These are phyloP conservation scores for Naematelia aurantialba DNA, from an alignment of 768 basidiomycete genomes.

Conservation along the genomic window DNA sequence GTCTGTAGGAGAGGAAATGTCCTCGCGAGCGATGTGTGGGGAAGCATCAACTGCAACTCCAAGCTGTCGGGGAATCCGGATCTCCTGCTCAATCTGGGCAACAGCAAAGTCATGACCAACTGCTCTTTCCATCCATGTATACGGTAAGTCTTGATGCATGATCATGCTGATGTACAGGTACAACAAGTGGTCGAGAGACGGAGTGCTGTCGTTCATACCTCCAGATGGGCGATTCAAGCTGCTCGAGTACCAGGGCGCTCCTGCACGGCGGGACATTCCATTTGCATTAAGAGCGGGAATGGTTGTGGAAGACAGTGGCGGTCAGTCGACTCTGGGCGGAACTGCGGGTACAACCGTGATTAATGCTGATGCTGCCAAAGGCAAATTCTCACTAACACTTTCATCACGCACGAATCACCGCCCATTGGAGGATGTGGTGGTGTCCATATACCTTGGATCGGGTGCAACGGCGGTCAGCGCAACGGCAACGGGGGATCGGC, in stretches of 20 bases:
- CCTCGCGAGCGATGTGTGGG: constrained; percentile 66
- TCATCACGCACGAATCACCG: constrained; percentile 49
- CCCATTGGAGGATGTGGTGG: constrained; percentile 65
- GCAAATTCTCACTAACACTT: constrained; percentile 47
- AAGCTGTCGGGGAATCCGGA: constrained; percentile 84
- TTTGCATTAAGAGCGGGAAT: background rate
- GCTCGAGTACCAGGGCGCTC: constrained; percentile 71
- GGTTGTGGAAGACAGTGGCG: constrained; percentile 50
- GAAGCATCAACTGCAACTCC: constrained; percentile 71
- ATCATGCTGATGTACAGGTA: constrained; percentile 55
- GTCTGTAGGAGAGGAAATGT: constrained; percentile 62
- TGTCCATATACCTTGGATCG: constrained; percentile 72
- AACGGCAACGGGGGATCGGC: constrained; percentile 54
- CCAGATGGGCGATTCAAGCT: constrained; percentile 85
- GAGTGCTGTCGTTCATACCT: constrained; percentile 80
- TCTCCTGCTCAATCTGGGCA: constrained; percentile 69
- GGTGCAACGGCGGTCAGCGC: constrained; percentile 71
- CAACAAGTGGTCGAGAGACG: constrained; percentile 72
- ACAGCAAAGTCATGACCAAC: constrained; percentile 68
- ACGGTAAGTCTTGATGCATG: constrained; percentile 57
- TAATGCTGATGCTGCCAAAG: constrained; percentile 19
- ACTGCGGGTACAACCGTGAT: constrained; percentile 54
- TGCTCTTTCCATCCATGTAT: constrained; percentile 91
- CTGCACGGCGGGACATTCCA: constrained; percentile 16
- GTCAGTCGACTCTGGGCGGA: constrained; percentile 56